Conservation (phyloP, 1,284 basidiomycete genomes). For the Coriolopsis trogii region DNA sequence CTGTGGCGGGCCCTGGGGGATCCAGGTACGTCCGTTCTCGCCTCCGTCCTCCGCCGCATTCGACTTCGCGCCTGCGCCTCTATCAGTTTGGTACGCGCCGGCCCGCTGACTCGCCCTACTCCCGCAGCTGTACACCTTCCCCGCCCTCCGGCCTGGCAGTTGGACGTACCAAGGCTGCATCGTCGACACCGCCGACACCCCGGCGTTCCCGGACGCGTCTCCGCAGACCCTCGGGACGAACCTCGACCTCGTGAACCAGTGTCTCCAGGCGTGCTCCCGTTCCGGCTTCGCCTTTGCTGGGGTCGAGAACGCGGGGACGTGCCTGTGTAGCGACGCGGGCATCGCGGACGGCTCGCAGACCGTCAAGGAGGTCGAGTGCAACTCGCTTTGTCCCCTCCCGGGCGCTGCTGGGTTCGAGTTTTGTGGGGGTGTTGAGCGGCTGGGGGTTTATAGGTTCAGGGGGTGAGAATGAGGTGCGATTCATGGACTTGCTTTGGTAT, state of each 20-base stretch:
- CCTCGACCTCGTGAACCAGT: conserved; percentile 24
- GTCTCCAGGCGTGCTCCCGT: conserved; percentile 20
- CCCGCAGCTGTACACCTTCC: conserved; percentile 22
- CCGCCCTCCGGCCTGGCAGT: conserved; percentile 18
- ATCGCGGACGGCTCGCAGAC: conserved; percentile 2
- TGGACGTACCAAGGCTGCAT: conserved; percentile 23
- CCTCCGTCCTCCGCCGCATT: background rate
- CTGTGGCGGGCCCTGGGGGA: conserved; percentile 28
- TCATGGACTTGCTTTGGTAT: too few species aligned
- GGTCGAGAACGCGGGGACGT: conserved; percentile 18
- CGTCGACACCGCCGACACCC: conserved; percentile 9
- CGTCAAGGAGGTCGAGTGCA: conserved; percentile 15
- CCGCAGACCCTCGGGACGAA: conserved; percentile 13
- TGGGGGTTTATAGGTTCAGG: conserved; percentile 16
- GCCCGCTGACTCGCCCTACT: too few species aligned
- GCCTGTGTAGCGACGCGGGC: conserved; percentile 15
- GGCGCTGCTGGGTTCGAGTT: conserved; percentile 22
- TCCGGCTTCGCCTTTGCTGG: conserved; percentile 19
- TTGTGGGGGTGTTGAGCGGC: conserved; percentile 19
- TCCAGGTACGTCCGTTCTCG: conserved; percentile 19
- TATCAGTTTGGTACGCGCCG: too few species aligned
- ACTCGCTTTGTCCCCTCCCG: conserved; percentile 23
- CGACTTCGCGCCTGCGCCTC: background rate
- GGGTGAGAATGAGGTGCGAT: background rate
- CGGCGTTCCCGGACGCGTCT: conserved; percentile 10